Evolutionary conservation across 225 moss, liverwort and hornwort species (phyloP).

Genomic region (Lunularia cruciata): DNA sequence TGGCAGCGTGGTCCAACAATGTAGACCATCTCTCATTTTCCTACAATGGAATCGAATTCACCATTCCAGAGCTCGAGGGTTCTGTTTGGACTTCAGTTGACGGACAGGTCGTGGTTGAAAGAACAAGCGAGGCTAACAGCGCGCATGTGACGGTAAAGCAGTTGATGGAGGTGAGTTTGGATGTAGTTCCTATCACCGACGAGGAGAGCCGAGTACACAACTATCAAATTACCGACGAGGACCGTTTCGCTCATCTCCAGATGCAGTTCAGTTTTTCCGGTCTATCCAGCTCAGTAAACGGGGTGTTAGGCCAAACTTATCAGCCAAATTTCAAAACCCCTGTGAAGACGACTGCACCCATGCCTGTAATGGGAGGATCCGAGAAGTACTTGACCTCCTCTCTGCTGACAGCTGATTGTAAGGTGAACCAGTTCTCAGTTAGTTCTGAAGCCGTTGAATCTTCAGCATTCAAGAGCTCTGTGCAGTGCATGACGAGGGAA

Average conservation of each 20-base stretch:
- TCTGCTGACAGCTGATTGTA: neutral
- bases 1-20: constrained; percentile 17
- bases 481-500: no score
- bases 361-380: neutral
- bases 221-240: no score
- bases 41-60: constrained; percentile 1
- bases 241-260: no score
- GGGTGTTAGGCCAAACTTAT: no score
- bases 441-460: no score
- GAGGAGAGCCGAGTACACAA: constrained; percentile 13
- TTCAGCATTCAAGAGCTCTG: no score
- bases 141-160: constrained; percentile 13
- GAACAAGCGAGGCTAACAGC: constrained; percentile 16
- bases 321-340: constrained; percentile 27
- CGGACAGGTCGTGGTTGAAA: no score
- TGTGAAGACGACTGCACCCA: constrained; percentile 18
- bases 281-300: neutral
- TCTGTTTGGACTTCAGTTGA: constrained; percentile 11
- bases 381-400: neutral
- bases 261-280: constrained; percentile 3
- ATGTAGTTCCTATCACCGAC: constrained; percentile 16
- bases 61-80: neutral
- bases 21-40: constrained; percentile 25
- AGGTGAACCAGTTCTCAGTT: no score
- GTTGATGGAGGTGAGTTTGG: no score